Base-by-base conservation (phyloP, 2,329 filamentous ascomycete species). In the Xylariomycetidae sp. region DNA sequence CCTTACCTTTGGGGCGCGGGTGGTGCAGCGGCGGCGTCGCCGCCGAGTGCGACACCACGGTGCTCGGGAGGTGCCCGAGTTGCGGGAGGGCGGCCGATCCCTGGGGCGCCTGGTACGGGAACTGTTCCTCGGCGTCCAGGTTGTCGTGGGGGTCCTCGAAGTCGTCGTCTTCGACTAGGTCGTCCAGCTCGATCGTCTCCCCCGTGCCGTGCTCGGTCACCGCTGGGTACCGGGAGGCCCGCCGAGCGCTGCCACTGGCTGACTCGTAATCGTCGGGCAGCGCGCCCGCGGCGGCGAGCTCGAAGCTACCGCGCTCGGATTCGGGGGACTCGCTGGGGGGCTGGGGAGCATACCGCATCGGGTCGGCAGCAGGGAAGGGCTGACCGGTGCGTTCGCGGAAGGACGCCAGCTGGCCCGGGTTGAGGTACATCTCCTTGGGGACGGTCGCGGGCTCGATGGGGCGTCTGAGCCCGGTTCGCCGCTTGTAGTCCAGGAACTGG, bases 401-500 rank as follows among this genome's bases (percentile, higher is more conserved):
- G 10, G 19, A 10, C 26, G 37, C 37, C 13, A 31, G 34, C n/a
- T 35, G 28, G 7, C 34, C 15, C 8, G 19, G 10, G n/a, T 18
- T 32, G 27, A 49, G 30, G 12, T 52, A 47, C 4, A 29, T 35
- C 12, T 38, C 32, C 6, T 25, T 27, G 5, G 47, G 38, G 1
- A 56, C 25, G 9, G 34, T 33, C 2, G 27, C 22, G 5, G 49
- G 51, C 12, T 48, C 42, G n/a, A 53, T 31, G 13, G 32, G 23
- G n/a, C 25, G 31, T 31, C 17, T 28, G 42, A 1, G 10, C 20
- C 29, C 44, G 34, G 9, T 43, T 3, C 24, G 13, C 12, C 40
- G 32, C 35, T 55, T 54, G 20, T 49, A 54, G 17, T 37, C 34
- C 13, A 56, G 34, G 34, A 52, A 55, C 10, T 27, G 35, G 15